Evolutionary conservation across 2,329 filamentous ascomycete genomes (phyloP).

Genomic region (Clarireedia homoeocarpa): DNA sequence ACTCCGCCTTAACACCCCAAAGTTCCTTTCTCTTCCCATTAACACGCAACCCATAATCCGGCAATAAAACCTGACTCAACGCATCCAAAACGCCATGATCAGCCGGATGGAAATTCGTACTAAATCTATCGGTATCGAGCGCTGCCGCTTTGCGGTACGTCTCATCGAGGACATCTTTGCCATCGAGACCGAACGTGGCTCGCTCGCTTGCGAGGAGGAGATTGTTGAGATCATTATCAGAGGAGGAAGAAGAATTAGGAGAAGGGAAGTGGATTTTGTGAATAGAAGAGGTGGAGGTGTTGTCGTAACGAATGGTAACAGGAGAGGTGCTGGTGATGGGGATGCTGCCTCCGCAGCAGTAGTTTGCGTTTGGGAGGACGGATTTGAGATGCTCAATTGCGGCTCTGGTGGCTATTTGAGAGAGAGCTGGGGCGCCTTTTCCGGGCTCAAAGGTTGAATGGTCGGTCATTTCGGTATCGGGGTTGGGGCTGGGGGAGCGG

Average conservation of each 20-base stretch:
- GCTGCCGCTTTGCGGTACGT: constrained; percentile 45
- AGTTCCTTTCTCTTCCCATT: constrained; percentile 21
- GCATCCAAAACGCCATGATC: constrained; percentile 41
- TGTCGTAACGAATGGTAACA: constrained; percentile 15
- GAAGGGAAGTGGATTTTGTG: constrained; percentile 11
- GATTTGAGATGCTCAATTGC: constrained; percentile 1
- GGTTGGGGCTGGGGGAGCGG: not conserved
- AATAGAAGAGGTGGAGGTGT: not conserved
- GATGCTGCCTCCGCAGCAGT: constrained; percentile 17
- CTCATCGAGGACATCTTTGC: constrained; percentile 42
- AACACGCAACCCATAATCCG: not conserved
- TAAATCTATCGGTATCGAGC: constrained; percentile 42
- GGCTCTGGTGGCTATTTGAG: not conserved
- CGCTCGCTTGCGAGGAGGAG: constrained; percentile 33
- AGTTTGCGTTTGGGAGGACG: constrained; percentile 8
- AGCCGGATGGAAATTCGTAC: constrained; percentile 42
- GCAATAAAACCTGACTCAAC: constrained; percentile 37
- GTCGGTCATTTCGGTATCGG: not conserved
- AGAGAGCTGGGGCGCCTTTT: not conserved
- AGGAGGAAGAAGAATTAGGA: not conserved
- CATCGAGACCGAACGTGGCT: constrained; percentile 41
- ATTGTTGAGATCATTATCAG: constrained; percentile 9
- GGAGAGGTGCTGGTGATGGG: constrained; percentile 8
- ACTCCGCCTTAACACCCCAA: constrained; percentile 39
- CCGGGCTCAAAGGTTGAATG: not conserved